phyloP scores from a whole-genome alignment of 768 basidiomycete species.

The Hortiboletus flavorubellus region DNA sequence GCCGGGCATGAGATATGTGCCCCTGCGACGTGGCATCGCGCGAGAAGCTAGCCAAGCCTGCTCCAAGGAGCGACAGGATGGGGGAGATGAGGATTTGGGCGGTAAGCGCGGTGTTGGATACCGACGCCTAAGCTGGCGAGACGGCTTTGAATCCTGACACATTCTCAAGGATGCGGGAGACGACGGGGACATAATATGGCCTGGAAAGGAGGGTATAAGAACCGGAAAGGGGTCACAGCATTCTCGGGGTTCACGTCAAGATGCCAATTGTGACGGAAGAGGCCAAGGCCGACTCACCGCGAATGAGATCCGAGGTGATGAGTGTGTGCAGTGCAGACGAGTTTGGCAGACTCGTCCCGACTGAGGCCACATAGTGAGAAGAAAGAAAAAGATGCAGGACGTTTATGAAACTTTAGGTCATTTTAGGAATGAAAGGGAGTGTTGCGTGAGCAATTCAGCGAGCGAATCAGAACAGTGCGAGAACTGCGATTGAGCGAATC shows the following conservation, averaged over 20 bases:
- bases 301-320: slow-evolving; percentile 35
- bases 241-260: slow-evolving; percentile 32
- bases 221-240: slow-evolving; percentile 27
- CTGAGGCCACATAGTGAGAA: slow-evolving; percentile 25
- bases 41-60: slow-evolving; percentile 62
- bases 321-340: slow-evolving; percentile 26
- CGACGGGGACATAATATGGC: slow-evolving; percentile 15
- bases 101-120: slow-evolving; percentile 5
- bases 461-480: not conserved
- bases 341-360: slow-evolving; percentile 35
- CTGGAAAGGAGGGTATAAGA: slow-evolving; percentile 29
- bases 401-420: slow-evolving; percentile 34
- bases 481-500: not conserved
- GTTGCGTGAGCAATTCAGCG: slow-evolving; percentile 12
- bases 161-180: slow-evolving; percentile 18
- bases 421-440: slow-evolving; percentile 32
- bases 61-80: slow-evolving; percentile 18
- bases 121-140: slow-evolving; percentile 21
- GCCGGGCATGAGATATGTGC: slow-evolving; percentile 55
- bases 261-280: slow-evolving; percentile 16
- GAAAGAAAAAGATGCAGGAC: slow-evolving; percentile 7
- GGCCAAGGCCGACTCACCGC: slow-evolving; percentile 22
- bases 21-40: slow-evolving; percentile 44
- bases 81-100: not conserved
- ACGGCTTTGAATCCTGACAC: slow-evolving; percentile 22